Evolutionary conservation across 805 yeast genomes (phyloP).

Genomic region (Hanseniaspora lachancei): DNA sequence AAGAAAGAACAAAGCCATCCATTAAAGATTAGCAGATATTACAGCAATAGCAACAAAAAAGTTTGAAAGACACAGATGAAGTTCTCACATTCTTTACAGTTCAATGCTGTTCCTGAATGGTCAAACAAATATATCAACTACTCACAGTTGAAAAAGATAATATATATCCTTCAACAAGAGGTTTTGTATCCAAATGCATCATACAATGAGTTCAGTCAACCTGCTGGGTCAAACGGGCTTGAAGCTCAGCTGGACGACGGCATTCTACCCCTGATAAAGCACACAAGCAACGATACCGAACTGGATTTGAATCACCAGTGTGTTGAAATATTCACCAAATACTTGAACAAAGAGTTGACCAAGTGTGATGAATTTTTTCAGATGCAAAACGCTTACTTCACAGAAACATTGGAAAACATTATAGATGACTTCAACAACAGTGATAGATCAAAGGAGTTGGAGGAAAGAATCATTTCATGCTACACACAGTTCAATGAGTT

Average conservation of each 20-base stretch:
- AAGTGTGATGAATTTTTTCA: conserved; percentile 68
- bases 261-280: neutral
- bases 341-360: conserved; percentile 61
- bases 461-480: conserved; percentile 48
- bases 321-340: conserved; percentile 40
- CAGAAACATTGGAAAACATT: conserved; percentile 41
- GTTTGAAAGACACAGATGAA: conserved; percentile 48
- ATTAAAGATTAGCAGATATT: no score
- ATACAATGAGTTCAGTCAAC: conserved; percentile 12
- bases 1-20: neutral
- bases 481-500: conserved; percentile 72
- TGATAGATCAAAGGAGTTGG: conserved; percentile 27
- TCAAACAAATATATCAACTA: conserved; percentile 82
- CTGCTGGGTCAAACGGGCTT: conserved; percentile 13
- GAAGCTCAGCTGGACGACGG: conserved; percentile 15
- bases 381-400: conserved; percentile 49
- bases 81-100: conserved; percentile 87
- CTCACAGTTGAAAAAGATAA: conserved; percentile 71
- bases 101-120: conserved; percentile 98
- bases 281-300: conserved; percentile 12
- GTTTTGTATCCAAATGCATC: conserved; percentile 20
- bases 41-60: neutral
- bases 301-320: conserved; percentile 24
- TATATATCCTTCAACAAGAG: conserved; percentile 71
- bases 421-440: conserved; percentile 45